Base-by-base conservation (phyloP, 2,329 filamentous ascomycete species). In the Cladosporium sp. region DNA sequence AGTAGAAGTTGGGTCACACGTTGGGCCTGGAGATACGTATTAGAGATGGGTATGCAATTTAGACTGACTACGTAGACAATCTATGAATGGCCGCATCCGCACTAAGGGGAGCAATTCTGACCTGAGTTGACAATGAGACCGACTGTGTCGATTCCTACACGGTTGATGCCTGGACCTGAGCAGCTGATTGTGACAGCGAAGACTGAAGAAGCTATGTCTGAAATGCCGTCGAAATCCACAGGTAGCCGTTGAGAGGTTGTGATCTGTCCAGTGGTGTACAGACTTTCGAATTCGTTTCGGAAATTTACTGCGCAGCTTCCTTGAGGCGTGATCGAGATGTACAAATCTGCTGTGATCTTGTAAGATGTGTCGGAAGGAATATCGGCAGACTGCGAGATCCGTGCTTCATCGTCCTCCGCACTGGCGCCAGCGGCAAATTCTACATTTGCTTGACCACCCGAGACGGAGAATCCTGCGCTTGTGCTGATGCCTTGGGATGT, bases 261-360 rank as follows among this genome's bases (percentile, higher is more conserved):
- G 21, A 60, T 59, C 40, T 65, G 62, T 16, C 49, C 49, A 23
- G 55, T 65, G 29, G 8, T 21, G 46, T 59, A 52, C 12, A 65
- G 53, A 23, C 21, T 52, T 31, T 65, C 62, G 6, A 65, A 21
- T 10, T 60, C 44, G n/a, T 29, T 60, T 21, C 21, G 11, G 21
- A 65, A 52, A 21, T 28, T 26, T 5, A 65, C 55, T 18, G 44
- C 40, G 14, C 62, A 65, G 44, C 14, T 33, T 21, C 56, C 55
- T 21, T 33, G 28, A 1, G 44, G 8, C 3, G 55, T n/a, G 21
- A 64, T 28, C 10, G 37, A 50, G 14, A 64, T 35, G 35, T 23
- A 31, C 16, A 64, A n/a, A 28, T 57, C 33, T 33, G 52, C 35
- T 11, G 50, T 55, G 26, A 53, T 16, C 5, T 28, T 16, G 12